Evolutionary conservation across 106 monocot species (phyloP), one percentile per base, ranked within the genome.

Genomic region (Dendrobium huoshanense): DNA sequence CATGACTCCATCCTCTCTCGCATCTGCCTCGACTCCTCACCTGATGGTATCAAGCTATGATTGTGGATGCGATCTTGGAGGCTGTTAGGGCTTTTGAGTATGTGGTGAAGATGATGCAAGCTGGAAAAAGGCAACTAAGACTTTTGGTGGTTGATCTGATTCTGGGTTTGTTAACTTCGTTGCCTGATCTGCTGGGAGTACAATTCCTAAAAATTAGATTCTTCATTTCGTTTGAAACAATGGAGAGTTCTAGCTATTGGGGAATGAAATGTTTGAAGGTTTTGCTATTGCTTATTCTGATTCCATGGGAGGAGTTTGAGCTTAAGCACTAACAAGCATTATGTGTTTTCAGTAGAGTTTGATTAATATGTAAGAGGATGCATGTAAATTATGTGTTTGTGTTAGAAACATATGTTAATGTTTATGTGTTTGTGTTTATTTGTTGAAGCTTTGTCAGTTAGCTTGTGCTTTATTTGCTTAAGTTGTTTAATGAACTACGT

Each of bases 101-200:
- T 67, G 89, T 85, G 61, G 77, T 87, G 49, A 91, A 88, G 82
- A 90, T 95, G 93, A 78, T 81, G 11, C 85, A 78, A 24, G 27
- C 27, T 27, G 99, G 95, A 75, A 95, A 95, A 78, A 42, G 86
- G n/a, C 82, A 91, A 7, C 81, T 90, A 0, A 89, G 95, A 64
- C 80, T 99, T 76, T 67, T 99, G 61, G 89, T 88, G 22, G 91
- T 88, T 70, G 99, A 99, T 84, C 80, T 99, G 58, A 83, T 93
- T 65, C 72, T 91, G 18, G 87, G 82, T 47, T 76, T 99, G 56
- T 77, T 95, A 27, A 90, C 80, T 47, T 84, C 87, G 10, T 79
- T 95, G 75, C 81, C 88, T 24, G 77, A 93, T 55, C 84, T 84
- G 18, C 37, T 90, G 4, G 77, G 70, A 41, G 43, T 55, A 68